Evolutionary conservation across 83 land plant genomes (phyloP).

Genomic region (Picea engelmannii): DNA sequence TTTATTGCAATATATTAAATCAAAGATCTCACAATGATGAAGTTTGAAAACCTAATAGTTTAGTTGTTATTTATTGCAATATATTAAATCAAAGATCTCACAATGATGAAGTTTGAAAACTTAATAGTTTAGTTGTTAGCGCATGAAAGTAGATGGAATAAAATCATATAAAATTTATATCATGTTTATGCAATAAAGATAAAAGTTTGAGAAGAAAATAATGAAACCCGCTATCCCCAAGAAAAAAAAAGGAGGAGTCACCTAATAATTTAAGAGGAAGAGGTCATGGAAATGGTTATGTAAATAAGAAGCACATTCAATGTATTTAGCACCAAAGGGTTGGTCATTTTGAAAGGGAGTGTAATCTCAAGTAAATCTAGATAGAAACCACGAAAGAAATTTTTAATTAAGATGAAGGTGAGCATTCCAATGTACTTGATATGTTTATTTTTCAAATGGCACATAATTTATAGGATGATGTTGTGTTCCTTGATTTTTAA

Average conservation of each 20-base stretch:
- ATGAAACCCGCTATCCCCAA: background rate
- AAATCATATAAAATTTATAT: background rate
- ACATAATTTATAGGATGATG: background rate
- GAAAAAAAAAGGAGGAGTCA: background rate
- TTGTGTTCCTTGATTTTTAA: background rate
- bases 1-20: background rate
- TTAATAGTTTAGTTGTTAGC: background rate
- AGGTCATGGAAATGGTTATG: background rate
- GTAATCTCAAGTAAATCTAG: too few species aligned
- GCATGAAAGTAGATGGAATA: background rate
- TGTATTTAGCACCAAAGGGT: too few species aligned
- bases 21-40: background rate
- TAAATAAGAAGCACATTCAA: too few species aligned
- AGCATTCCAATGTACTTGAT: background rate
- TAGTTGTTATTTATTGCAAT: background rate
- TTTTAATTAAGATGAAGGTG: too few species aligned
- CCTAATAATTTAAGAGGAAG: background rate
- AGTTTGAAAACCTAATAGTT: background rate
- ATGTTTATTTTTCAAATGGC: background rate
- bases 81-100: background rate
- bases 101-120: background rate
- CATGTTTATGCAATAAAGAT: background rate
- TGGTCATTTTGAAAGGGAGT: too few species aligned
- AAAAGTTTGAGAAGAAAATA: background rate
- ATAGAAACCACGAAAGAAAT: too few species aligned